Percentiles rank a stretch among this genome's conserved stretches.
These are phyloP conservation scores for Lasiodiplodia citricola DNA, from an alignment of 2,329 filamentous ascomycete species.

Conservation along the genomic window DNA sequence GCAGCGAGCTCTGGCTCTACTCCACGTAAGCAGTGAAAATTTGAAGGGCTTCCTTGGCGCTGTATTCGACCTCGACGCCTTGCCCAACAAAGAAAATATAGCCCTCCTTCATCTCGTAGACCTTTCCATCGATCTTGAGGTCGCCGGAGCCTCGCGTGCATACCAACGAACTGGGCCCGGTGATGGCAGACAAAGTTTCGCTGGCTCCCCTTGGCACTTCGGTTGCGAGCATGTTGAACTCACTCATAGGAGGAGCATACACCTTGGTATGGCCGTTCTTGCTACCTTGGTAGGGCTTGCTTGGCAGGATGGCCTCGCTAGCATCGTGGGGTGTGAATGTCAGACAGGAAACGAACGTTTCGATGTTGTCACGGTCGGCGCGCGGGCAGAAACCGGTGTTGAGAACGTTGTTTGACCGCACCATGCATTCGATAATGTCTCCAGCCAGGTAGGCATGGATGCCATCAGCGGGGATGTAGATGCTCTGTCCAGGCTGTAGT, in stretches of 20 bases:
- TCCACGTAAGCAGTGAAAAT: slow-evolving; percentile 57
- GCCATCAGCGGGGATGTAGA: slow-evolving; percentile 75
- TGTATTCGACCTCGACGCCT: slow-evolving; percentile 56
- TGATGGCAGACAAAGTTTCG: slow-evolving; percentile 64
- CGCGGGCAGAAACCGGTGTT: slow-evolving; percentile 76
- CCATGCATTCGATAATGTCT: slow-evolving; percentile 81
- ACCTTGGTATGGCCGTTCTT: slow-evolving; percentile 70
- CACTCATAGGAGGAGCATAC: slow-evolving; percentile 71
- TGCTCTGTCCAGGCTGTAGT: slow-evolving; percentile 67
- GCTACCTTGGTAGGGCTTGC: slow-evolving; percentile 75
- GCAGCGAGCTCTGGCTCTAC: slow-evolving; percentile 31
- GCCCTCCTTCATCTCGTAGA: slow-evolving; percentile 63
- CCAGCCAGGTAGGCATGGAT: slow-evolving; percentile 76
- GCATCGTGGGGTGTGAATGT: slow-evolving; percentile 67
- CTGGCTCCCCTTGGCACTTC: slow-evolving; percentile 62
- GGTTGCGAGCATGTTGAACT: slow-evolving; percentile 72
- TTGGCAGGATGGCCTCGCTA: slow-evolving; percentile 78
- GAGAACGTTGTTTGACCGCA: slow-evolving; percentile 74
- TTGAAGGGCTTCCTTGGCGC: slow-evolving; percentile 51
- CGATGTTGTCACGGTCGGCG: slow-evolving; percentile 66
- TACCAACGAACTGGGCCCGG: slow-evolving; percentile 90
- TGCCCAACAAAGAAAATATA: slow-evolving; percentile 71
- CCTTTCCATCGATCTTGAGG: slow-evolving; percentile 60
- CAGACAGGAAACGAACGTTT: slow-evolving; percentile 66
- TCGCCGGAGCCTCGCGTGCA: slow-evolving; percentile 82